Conservation (phyloP, 441 rosid species). For the Populus hybrid region DNA sequence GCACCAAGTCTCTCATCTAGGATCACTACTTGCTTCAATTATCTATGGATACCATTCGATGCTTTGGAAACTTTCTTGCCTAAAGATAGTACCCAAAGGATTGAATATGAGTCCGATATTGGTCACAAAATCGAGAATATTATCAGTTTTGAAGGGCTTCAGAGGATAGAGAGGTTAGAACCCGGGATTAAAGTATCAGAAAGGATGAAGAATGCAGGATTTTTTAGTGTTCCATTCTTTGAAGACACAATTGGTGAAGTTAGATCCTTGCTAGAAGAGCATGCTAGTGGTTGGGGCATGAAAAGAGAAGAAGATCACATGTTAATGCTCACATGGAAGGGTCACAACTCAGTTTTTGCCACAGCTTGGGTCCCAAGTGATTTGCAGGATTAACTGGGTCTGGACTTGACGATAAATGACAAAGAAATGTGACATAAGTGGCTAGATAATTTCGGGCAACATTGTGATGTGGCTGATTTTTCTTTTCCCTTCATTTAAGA, state of each 20-base stretch:
- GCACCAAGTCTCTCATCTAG: slow-evolving; percentile 42
- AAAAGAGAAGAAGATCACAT: slow-evolving; percentile 51
- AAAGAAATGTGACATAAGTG: neutral
- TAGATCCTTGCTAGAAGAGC: slow-evolving; percentile 53
- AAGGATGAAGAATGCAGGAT: slow-evolving; percentile 50
- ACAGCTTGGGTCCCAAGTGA: slow-evolving; percentile 47
- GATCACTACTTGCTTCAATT: slow-evolving; percentile 56
- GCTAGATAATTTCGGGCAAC: neutral
- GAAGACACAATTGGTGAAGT: slow-evolving; percentile 57
- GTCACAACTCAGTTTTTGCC: slow-evolving; percentile 61
- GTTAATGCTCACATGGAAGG: slow-evolving; percentile 65
- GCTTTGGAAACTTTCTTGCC: slow-evolving; percentile 64
- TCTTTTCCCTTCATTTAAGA: neutral
- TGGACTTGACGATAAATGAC: neutral
- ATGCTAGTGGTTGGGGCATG: slow-evolving; percentile 76
- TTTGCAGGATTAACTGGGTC: slow-evolving; percentile 10
- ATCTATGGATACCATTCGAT: slow-evolving; percentile 70
- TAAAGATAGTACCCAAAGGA: slow-evolving; percentile 51
- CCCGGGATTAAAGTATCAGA: slow-evolving; percentile 35
- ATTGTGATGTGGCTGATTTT: slow-evolving; percentile 3
- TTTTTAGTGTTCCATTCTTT: slow-evolving; percentile 34
- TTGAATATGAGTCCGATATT: slow-evolving; percentile 54
- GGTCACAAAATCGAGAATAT: slow-evolving; percentile 58
- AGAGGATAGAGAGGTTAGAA: slow-evolving; percentile 56
- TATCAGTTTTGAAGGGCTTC: slow-evolving; percentile 48